A percentile compares a stretch with the other conserved stretches of the same genome.
phyloP scores from a whole-genome alignment of 768 basidiomycete genomes.

The Collybia sordida region DNA sequence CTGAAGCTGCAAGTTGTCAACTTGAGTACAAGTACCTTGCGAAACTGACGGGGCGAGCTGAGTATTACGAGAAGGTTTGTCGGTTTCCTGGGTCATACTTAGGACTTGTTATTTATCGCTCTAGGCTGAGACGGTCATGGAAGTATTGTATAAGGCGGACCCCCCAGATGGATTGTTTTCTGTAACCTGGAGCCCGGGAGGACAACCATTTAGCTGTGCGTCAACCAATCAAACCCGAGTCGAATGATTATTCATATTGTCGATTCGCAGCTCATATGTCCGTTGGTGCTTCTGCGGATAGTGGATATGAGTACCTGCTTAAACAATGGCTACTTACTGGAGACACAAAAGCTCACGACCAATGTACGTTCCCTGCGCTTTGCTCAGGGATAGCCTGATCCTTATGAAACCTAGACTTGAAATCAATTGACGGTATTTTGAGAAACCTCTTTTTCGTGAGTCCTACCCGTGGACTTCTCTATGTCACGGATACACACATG shows the following conservation, averaged over 20 bases:
- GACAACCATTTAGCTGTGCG: slow-evolving; percentile 23
- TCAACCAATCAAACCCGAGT: background rate
- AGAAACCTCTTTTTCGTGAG: slow-evolving; percentile 58
- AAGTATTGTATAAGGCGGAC: slow-evolving; percentile 30
- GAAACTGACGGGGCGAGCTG: slow-evolving; percentile 57
- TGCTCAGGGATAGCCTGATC: background rate
- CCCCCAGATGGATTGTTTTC: slow-evolving; percentile 33
- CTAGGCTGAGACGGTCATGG: slow-evolving; percentile 38
- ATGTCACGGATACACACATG: slow-evolving; percentile 50
- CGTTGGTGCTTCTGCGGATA: slow-evolving; percentile 59
- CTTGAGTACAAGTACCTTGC: slow-evolving; percentile 79
- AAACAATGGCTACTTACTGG: slow-evolving; percentile 61
- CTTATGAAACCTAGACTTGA: slow-evolving; percentile 39
- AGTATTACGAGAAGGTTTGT: slow-evolving; percentile 41
- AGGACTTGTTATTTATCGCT: background rate
- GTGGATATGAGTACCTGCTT: slow-evolving; percentile 67
- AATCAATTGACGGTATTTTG: slow-evolving; percentile 53
- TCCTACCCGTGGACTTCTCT: slow-evolving; percentile 57
- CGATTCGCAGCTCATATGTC: slow-evolving; percentile 37
- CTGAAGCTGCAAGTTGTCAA: slow-evolving; percentile 54
- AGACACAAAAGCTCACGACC: slow-evolving; percentile 42
- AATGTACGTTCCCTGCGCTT: slow-evolving; percentile 44
- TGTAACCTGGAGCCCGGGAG: slow-evolving; percentile 27
- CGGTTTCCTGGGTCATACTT: background rate
- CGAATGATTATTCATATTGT: background rate